Conservation (phyloP, 352 stramenopile species). For the Phytophthora gonapodyides region DNA sequence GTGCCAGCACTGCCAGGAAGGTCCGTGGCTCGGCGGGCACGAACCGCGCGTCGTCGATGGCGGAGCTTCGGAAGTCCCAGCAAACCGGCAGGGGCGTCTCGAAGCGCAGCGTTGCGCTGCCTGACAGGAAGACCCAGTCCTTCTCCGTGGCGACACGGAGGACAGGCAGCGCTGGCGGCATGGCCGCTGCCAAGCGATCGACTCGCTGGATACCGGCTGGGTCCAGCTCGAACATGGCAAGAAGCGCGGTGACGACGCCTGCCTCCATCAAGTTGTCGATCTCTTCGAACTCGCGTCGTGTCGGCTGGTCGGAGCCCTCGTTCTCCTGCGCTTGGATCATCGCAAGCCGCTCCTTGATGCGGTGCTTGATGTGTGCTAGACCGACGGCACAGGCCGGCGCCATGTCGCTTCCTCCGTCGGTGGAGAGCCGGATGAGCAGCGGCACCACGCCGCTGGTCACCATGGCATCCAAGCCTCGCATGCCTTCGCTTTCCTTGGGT, state of each 20-base stretch:
- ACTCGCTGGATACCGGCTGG: constrained; percentile 66
- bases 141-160: constrained; percentile 35
- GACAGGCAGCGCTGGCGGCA: constrained; percentile 52
- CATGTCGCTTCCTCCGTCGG: constrained; percentile 54
- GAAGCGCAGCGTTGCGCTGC: constrained; percentile 44
- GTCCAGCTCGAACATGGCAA: constrained; percentile 84
- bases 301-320: constrained; percentile 7
- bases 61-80: constrained; percentile 72
- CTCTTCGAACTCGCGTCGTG: constrained; percentile 28
- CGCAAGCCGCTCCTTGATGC: constrained; percentile 51
- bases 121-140: constrained; percentile 64
- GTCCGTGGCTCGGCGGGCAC: constrained; percentile 63
- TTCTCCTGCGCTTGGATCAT: constrained; percentile 28
- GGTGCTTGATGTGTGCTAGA: constrained; percentile 80
- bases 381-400: constrained; percentile 69
- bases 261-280: constrained; percentile 68
- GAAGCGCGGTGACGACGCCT: constrained; percentile 66
- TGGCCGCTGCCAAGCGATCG: constrained; percentile 59
- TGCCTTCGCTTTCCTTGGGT: constrained; percentile 23
- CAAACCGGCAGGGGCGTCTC: constrained; percentile 58
- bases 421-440: constrained; percentile 69
- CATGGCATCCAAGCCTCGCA: constrained; percentile 49
- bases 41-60: constrained; percentile 74
- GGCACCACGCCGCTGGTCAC: constrained; percentile 56
- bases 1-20: constrained; percentile 52